Evolutionary conservation across 2,329 filamentous ascomycete genomes (phyloP).

Genomic region (Penicillium sp.): DNA sequence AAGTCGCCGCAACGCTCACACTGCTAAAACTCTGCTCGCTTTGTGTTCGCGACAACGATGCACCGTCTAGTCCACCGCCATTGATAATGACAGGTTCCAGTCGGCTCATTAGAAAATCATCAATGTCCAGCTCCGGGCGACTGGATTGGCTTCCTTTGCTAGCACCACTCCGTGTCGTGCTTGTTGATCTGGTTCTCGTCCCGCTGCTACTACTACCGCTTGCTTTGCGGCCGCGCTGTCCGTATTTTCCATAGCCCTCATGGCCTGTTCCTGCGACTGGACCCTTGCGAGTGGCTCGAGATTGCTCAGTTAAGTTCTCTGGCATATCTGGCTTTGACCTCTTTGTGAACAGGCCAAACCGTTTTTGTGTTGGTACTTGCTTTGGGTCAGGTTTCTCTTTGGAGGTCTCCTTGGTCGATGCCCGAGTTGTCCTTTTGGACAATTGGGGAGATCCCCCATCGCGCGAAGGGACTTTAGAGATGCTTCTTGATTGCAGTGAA

Average conservation of each 20-base stretch:
- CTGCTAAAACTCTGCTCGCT: conserved; percentile 41
- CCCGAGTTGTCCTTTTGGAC: conserved; percentile 35
- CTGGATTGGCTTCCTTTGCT: conserved; percentile 43
- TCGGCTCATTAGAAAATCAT: conserved; percentile 48
- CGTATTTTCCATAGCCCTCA: conserved; percentile 59
- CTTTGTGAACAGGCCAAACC: conserved; percentile 76
- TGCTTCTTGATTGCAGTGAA: conserved; percentile 35
- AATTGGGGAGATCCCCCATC: conserved; percentile 30
- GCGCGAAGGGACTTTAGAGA: conserved; percentile 32
- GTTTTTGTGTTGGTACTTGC: conserved; percentile 47
- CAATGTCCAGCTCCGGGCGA: conserved; percentile 42
- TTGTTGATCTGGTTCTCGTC: conserved; percentile 40
- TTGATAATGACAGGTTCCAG: conserved; percentile 50
- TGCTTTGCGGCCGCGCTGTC: conserved; percentile 42
- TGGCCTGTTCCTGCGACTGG: conserved; percentile 91
- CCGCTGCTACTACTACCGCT: conserved; percentile 41
- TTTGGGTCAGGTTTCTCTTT: conserved; percentile 30
- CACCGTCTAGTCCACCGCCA: conserved; percentile 41
- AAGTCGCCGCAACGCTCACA: conserved; percentile 29
- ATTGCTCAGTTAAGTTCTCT: conserved; percentile 50
- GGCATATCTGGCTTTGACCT: conserved; percentile 64
- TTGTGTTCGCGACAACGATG: conserved; percentile 34
- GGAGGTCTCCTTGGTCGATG: conserved; percentile 29
- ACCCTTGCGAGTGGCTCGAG: conserved; percentile 64
- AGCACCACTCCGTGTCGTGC: conserved; percentile 37